These are phyloP conservation scores for Geotrichum restrictum DNA, from an alignment of 1,139 yeast species.

Conservation along the genomic window DNA sequence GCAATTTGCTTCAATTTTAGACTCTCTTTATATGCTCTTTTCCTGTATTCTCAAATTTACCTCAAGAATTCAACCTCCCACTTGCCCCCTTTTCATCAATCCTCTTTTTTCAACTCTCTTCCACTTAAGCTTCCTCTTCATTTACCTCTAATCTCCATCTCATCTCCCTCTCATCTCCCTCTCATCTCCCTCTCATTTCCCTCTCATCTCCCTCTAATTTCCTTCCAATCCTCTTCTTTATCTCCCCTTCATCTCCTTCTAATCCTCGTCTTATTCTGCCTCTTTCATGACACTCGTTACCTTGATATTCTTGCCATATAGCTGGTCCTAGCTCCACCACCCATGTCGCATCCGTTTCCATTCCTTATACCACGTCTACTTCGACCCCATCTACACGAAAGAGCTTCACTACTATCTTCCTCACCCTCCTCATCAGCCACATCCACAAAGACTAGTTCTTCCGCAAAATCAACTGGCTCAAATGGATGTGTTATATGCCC, in stretches of 20 bases:
- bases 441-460: neutral
- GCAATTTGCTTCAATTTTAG: too few species aligned
- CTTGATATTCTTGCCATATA: neutral
- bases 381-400: neutral
- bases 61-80: neutral
- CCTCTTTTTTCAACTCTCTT: neutral
- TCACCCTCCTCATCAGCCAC: neutral
- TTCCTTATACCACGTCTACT: neutral
- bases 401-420: neutral
- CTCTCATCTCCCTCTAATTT: neutral
- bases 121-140: too few species aligned
- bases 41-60: neutral
- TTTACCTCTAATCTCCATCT: neutral
- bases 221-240: neutral
- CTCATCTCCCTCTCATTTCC: neutral
- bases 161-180: neutral
- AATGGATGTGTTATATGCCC: slow-evolving; percentile 21
- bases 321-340: too few species aligned
- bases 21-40: too few species aligned
- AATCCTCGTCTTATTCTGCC: neutral
- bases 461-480: neutral
- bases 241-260: too few species aligned
- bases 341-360: neutral
- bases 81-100: neutral
- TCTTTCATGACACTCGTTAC: neutral